Base-by-base conservation (phyloP, 2,329 filamentous ascomycete genomes). In the Nectriaceae sp. region DNA sequence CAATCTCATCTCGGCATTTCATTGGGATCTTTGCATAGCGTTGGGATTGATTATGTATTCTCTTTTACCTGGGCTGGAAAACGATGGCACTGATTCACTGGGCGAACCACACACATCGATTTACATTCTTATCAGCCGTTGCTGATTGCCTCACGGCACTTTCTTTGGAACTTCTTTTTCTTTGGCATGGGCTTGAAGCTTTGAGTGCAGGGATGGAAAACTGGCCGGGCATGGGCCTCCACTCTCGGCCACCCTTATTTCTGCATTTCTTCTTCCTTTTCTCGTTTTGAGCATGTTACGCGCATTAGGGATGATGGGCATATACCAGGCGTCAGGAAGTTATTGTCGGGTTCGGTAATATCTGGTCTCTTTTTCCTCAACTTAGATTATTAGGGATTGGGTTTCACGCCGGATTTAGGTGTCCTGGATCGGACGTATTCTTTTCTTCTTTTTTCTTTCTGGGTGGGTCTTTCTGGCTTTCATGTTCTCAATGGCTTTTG, bases 131-230 rank as follows among this genome's bases (percentile, higher is more conserved):
- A 41, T 55, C 46, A 56, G 53, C 51, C 49, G 49, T 50, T 46
- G 49, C 52, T 54, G 59, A 57, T 46, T 53, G 64, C 64, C 61
- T 60, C 63, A 41, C 63, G 64, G 64, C 64, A 44, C 36, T 42
- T 44, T 33, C 47, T 52, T 52, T 59, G 42, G 46, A 44, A 44
- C 16, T 24, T 29, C 50, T 52, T 46, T 21, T 21, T 43, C 38
- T 47, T 29, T 31, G 16, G 33, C 22, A n/a, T 16, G 24, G 29
- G 21, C 38, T 41, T 26, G 35, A 19, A 29, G 20, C 36, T 41
- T 49, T 24, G 47, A 47, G 47, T 31, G 38, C 35, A 16, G 37
- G 37, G 31, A 47, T 29, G 37, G 19, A 24, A 16, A 4, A 24
- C 40, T 38, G 41, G 41, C 40, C 22, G 44, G 44, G 31, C 40